These are phyloP conservation scores for Phlyctochytrium planicorne DNA, from an alignment of 192 early-diverging fungal genomes.

Conservation along the genomic window DNA sequence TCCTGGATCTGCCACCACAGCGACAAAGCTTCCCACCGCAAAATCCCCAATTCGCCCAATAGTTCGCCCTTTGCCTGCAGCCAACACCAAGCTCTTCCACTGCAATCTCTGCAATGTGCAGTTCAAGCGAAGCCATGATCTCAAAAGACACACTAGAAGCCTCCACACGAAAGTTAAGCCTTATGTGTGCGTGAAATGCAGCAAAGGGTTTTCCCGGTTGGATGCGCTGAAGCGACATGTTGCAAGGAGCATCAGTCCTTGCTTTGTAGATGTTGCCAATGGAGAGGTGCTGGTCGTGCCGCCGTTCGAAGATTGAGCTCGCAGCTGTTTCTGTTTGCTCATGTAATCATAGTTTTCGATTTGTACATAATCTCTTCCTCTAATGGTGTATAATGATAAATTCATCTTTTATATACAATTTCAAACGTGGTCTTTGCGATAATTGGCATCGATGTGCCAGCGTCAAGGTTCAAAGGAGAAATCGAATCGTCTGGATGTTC, in stretches of 20 bases:
- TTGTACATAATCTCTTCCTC: too few species aligned
- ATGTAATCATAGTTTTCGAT: too few species aligned
- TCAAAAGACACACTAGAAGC: slow-evolving; percentile 46
- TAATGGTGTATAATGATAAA: too few species aligned
- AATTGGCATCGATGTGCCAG: too few species aligned
- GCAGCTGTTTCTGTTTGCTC: too few species aligned
- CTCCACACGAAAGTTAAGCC: slow-evolving; percentile 52
- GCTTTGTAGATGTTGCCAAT: slow-evolving; percentile 29
- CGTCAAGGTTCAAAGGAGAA: too few species aligned
- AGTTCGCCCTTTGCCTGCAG: neutral
- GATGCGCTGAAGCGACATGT: slow-evolving; percentile 47
- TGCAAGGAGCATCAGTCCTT: slow-evolving; percentile 30
- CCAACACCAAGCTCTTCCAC: slow-evolving; percentile 37
- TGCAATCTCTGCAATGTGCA: slow-evolving; percentile 46
- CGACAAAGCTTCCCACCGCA: neutral
- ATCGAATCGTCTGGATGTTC: too few species aligned
- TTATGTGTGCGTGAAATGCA: slow-evolving; percentile 48
- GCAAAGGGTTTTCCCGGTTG: slow-evolving; percentile 51
- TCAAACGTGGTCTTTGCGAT: too few species aligned
- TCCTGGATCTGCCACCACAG: neutral
- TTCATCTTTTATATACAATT: too few species aligned
- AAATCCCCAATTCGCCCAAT: neutral
- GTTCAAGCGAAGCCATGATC: slow-evolving; percentile 53
- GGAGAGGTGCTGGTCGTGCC: neutral
- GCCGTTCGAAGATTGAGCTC: neutral